Evolutionary conservation across 768 basidiomycete species (phyloP), one percentile per base, ranked within the genome.

Genomic region (Holtermanniella nyarrowii): DNA sequence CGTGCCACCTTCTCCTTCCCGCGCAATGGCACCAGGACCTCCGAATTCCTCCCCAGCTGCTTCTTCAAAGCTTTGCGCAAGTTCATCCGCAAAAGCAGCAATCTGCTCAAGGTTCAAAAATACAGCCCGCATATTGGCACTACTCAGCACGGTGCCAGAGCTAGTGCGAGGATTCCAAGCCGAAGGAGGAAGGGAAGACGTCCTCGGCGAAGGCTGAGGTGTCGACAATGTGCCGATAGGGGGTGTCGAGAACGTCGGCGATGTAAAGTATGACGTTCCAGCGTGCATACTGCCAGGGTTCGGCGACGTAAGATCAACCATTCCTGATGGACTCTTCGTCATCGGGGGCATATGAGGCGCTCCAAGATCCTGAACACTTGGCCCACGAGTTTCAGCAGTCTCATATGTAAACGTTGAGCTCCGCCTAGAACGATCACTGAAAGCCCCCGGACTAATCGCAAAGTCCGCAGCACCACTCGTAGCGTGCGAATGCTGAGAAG

Each of bases 21-120:
- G 42, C 1, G 31, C 27, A 18, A 41, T 26, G 4, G 42, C 48
- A 26, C 37, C 58, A 42, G 57, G 53, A 47, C 61, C 61, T 20
- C 22, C 46, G 22, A 59, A 48, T 44, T 67, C 61, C 21, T 53
- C 44, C 14, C 61, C 65, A 44, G 62, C 49, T 2, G 66, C 69
- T 16, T 39, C 48, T 48, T 71, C 69, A 37, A 73, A 66, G 2
- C 59, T 56, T 1, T 42, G 46, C 4, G 72, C 70, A 23, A 73
- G 59, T 21, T 70, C 69, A 13, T 70, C 62, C 0, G 70, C 60
- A 13, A 63, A 61, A 14, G 53, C 49, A 3, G 72, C 66, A 14
- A 73, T 39, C 25, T 68, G 61, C 40, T 72, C 68, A 11, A 73
- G 44, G 53, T 73, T 73, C 26, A 71, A 42, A 39, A 73, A 73